Percentiles rank a stretch among this genome's conserved stretches.
Evolutionary conservation across 202 grass and related monocot genomes (phyloP).

Genomic region (Cymbopogon flexuosus): DNA sequence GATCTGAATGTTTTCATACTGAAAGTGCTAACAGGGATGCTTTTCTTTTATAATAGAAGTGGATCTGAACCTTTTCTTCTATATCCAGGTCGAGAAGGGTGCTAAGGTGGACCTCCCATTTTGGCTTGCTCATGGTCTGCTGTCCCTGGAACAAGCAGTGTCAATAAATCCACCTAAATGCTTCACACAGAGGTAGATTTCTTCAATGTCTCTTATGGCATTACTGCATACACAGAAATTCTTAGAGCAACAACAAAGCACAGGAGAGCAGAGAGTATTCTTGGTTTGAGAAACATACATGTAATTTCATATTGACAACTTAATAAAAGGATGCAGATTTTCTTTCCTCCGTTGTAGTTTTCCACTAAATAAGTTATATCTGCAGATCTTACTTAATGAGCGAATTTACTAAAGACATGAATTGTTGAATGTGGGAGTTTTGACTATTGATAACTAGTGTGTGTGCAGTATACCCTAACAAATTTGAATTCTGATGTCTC

Average conservation of each 20-base stretch:
- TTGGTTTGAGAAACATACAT: not conserved
- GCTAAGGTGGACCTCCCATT: conserved; percentile 82
- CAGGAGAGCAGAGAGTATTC: not conserved
- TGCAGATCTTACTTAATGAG: not conserved
- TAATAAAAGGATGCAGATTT: not conserved
- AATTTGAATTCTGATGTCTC: not conserved
- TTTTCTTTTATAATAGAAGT: not conserved
- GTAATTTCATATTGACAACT: no score
- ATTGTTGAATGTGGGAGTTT: not conserved
- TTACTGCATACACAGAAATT: no score
- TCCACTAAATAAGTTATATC: not conserved
- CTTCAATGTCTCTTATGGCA: not conserved
- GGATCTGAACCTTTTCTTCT: not conserved
- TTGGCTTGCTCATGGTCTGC: conserved; percentile 72
- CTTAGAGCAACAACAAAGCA: not conserved
- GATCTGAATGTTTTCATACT: no score
- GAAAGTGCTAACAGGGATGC: not conserved
- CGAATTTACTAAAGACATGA: not conserved
- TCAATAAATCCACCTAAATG: conserved; percentile 64
- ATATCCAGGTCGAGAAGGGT: conserved; percentile 70
- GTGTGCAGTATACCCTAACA: no score
- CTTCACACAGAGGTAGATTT: conserved; percentile 71
- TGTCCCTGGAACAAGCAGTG: conserved; percentile 59
- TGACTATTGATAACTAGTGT: not conserved
- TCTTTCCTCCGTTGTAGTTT: not conserved